A percentile compares a stretch with the other conserved stretches of the same genome.
Evolutionary conservation across 106 monocot species (phyloP).

Genomic region (Dendrobium catenatum): DNA sequence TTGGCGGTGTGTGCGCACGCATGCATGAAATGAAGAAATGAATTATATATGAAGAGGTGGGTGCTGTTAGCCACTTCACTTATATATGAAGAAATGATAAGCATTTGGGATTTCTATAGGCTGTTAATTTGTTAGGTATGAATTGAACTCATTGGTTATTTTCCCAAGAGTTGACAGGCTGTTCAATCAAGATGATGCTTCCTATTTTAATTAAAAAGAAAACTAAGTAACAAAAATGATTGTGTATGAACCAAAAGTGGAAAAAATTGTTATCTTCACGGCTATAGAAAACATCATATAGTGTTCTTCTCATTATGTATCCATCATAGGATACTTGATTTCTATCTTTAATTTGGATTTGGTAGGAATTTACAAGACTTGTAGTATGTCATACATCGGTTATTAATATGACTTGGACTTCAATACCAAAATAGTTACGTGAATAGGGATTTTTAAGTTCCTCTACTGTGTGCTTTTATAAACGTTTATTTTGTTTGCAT

Average conservation of each 20-base stretch:
- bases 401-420: not conserved
- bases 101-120: not conserved
- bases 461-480: not conserved
- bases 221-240: not conserved
- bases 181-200: not conserved
- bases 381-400: not conserved
- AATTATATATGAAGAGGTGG: no score
- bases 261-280: not conserved
- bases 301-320: not conserved
- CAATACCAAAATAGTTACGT: not conserved
- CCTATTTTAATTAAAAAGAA: not conserved
- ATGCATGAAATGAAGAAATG: no score
- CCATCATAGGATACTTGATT: not conserved
- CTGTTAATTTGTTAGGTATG: not conserved
- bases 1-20: no score
- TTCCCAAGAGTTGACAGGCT: not conserved
- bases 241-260: not conserved
- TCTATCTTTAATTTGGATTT: not conserved
- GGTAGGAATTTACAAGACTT: not conserved
- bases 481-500: not conserved
- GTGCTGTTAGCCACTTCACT: not conserved
- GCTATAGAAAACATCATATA: not conserved
- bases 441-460: not conserved
- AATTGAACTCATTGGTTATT: not conserved
- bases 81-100: not conserved